phyloP scores from a whole-genome alignment of 225 moss, liverwort and hornwort species.

The Antitrichia curtipendula region DNA sequence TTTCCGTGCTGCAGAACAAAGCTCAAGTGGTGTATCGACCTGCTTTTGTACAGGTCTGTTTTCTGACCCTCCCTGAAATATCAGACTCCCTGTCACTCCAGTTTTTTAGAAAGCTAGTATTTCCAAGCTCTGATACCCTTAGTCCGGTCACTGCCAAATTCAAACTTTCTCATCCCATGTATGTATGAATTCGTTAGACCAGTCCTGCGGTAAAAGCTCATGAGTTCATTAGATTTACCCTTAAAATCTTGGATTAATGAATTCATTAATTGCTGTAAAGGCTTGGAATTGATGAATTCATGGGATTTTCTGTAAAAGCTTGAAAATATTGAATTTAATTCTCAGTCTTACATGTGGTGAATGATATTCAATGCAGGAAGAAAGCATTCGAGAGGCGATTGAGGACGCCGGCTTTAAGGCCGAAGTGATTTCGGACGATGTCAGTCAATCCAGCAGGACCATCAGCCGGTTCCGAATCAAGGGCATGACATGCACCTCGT shows the following conservation, averaged over 20 bases:
- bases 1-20: conserved; percentile 73
- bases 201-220: background rate
- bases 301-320: too few species aligned
- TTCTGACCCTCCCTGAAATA: background rate
- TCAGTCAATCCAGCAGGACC: conserved; percentile 9
- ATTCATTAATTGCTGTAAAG: background rate
- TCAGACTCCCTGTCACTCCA: background rate
- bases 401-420: conserved; percentile 92
- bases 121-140: too few species aligned
- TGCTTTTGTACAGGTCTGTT: conserved; percentile 58
- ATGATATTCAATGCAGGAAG: conserved; percentile 35
- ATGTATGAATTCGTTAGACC: background rate
- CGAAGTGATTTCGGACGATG: conserved; percentile 20
- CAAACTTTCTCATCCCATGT: background rate
- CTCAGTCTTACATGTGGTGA: background rate
- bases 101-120: background rate
- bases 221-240: background rate
- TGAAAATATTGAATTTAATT: background rate
- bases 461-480: conserved; percentile 72
- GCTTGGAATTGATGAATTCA: background rate
- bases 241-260: background rate
- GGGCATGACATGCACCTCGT: conserved; percentile 93
- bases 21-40: conserved; percentile 81
- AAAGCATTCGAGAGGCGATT: conserved; percentile 73
- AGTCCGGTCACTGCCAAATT: too few species aligned